A percentile compares a stretch with the other conserved stretches of the same genome.
phyloP scores from a whole-genome alignment of 768 basidiomycete genomes.

The Clavaria fumosa region DNA sequence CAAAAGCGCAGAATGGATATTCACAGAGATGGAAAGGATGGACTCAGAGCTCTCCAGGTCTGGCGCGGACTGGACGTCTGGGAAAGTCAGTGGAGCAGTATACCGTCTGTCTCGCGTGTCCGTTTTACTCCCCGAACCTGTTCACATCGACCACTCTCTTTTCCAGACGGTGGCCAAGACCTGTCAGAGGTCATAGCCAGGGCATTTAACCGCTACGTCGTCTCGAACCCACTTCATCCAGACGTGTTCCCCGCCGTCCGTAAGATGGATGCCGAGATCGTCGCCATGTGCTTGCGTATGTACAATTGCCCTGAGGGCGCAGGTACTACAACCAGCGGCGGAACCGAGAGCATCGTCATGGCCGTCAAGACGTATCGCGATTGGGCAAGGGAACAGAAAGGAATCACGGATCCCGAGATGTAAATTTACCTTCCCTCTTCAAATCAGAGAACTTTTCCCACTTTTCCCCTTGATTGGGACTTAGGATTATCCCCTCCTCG shows the following conservation, averaged over 20 bases:
- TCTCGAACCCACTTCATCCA: constrained; percentile 85
- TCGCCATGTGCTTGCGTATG: constrained; percentile 72
- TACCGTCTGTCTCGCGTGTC: constrained; percentile 42
- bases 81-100: constrained; percentile 73
- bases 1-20: constrained; percentile 54
- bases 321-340: constrained; percentile 88
- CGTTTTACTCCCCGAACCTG: neutral
- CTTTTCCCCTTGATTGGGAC: neutral
- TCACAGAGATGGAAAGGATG: constrained; percentile 69
- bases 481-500: constrained; percentile 69
- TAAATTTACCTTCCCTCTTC: constrained; percentile 20
- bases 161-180: constrained; percentile 71
- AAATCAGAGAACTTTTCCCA: neutral
- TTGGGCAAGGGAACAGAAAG: constrained; percentile 75
- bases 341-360: constrained; percentile 95
- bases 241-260: constrained; percentile 85
- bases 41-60: constrained; percentile 38
- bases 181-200: constrained; percentile 63
- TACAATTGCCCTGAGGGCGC: constrained; percentile 78
- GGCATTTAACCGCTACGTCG: constrained; percentile 68
- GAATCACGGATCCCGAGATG: constrained; percentile 90
- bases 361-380: constrained; percentile 88
- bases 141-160: constrained; percentile 1
- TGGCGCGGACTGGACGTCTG: constrained; percentile 42
- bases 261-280: constrained; percentile 96